Conservation (phyloP, 2,329 filamentous ascomycete species). For the Nemania diffusa region DNA sequence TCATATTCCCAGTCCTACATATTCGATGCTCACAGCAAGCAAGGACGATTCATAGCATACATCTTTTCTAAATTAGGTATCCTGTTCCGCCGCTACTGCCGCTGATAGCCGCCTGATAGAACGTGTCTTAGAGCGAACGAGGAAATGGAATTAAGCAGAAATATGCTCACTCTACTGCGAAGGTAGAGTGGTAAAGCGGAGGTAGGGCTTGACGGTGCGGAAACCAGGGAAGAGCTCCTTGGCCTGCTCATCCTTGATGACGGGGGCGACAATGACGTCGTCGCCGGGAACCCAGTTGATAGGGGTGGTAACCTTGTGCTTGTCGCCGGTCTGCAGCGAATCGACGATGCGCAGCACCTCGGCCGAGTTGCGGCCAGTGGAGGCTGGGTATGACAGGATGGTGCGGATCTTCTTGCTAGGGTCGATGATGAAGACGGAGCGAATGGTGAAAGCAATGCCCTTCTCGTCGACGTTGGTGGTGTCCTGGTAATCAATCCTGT, state of each 20-base stretch:
- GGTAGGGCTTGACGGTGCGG: conserved; percentile 75
- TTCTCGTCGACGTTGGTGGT: conserved; percentile 82
- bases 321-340: conserved; percentile 84
- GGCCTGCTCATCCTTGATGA: conserved; percentile 84
- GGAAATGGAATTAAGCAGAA: conserved; percentile 40
- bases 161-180: conserved; percentile 57
- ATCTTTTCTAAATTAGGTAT: conserved; percentile 7
- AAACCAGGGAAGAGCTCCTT: conserved; percentile 86
- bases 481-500: conserved; percentile 82
- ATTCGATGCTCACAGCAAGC: neutral
- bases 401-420: conserved; percentile 92
- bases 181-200: conserved; percentile 76
- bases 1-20: conserved; percentile 17
- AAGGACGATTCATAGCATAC: conserved; percentile 5
- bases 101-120: neutral
- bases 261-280: conserved; percentile 91
- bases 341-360: conserved; percentile 84
- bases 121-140: conserved; percentile 40
- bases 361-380: conserved; percentile 83
- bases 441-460: conserved; percentile 92
- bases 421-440: conserved; percentile 94
- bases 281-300: conserved; percentile 92
- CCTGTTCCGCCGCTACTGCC: neutral
- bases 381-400: conserved; percentile 92
- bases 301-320: conserved; percentile 86